Percentiles rank a stretch among this genome's conserved stretches.
These are phyloP conservation scores for Helichrysum umbraculigerum DNA, from an alignment of 129 eudicot genomes.

Conservation along the genomic window DNA sequence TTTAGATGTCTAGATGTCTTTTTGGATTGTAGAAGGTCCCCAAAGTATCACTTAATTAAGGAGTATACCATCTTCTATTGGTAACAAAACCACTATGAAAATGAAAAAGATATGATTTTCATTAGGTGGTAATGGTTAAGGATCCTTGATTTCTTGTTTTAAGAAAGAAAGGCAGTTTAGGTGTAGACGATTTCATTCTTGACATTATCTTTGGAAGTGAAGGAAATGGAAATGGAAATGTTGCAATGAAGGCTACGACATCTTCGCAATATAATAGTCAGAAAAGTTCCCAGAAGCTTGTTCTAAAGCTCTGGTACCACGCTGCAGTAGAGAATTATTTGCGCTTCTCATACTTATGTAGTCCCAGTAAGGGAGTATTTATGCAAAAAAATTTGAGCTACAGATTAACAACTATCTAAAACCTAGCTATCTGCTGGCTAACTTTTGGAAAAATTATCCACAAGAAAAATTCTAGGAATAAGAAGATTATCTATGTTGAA, in stretches of 20 bases:
- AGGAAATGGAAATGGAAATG: not conserved
- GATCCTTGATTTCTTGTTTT: not conserved
- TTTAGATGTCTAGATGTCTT: not conserved
- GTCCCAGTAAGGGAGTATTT: not conserved
- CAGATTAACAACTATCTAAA: not conserved
- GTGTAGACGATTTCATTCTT: not conserved
- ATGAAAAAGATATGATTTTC: not conserved
- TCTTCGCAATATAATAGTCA: not conserved
- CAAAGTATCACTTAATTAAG: no score
- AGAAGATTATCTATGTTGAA: conserved; percentile 12
- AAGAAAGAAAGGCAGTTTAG: not conserved
- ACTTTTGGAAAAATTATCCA: conserved; percentile 6
- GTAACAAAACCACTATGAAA: no score
- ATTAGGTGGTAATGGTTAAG: not conserved
- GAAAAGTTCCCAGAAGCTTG: not conserved
- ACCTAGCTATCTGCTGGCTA: conserved; percentile 9
- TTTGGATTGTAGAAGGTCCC: no score
- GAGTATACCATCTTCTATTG: no score
- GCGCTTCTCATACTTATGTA: not conserved
- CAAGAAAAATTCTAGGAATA: not conserved
- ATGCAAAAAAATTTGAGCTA: not conserved
- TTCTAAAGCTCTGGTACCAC: not conserved
- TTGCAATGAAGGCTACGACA: not conserved
- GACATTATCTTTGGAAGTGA: not conserved
- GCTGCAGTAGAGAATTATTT: not conserved